Base-by-base conservation (phyloP, 2,329 filamentous ascomycete genomes). In the Trichophyton benhamiae region DNA sequence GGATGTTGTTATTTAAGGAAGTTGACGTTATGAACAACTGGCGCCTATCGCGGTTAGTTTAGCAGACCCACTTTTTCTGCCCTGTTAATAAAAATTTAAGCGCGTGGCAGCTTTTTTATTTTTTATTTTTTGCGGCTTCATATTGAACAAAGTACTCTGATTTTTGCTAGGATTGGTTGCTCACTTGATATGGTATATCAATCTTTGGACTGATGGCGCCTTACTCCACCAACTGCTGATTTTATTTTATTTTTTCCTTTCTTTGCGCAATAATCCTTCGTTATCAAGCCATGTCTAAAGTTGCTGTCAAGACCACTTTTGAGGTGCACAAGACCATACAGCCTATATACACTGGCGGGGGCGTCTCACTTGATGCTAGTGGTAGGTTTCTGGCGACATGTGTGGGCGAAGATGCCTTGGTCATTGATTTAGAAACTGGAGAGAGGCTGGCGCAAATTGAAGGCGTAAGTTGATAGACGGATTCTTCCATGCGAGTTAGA, bases 331-430 rank as follows among this genome's bases (percentile, higher is more conserved):
- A 87, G 69, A 88, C 90, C 57, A 88, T 99, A 61, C 88, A 91
- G 68, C 94, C 94, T 20, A 92, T 97, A 58, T 96, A 94, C 72
- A 96, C 92, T 1, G 94, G 94, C 60, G 94, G 94, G 49, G 87
- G 88, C 66, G 85, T 95, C 63, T 85, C 89, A 33, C 82, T 97
- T 64, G 90, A 92, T 78, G 83, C 86, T 72, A 84, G 84, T 75
- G 91, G 91, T 59, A 83, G 84, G 68, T 83, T 97, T 65, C 81
- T 99, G 60, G 92, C 91, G 49, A 91, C 91, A 25, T 91, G 88
- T 41, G 78, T 97, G n/a, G 91, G 89, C 41, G 94, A 99, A 73
- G 90, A 96, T 82, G 91, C 85, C 17, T 78, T 97, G 60, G 79
- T 99, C 67, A 94, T 92, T 25, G 86, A 96, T 74, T 80, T 95